Conservation (phyloP, 768 basidiomycete species). For the Pleurotus giganteus region DNA sequence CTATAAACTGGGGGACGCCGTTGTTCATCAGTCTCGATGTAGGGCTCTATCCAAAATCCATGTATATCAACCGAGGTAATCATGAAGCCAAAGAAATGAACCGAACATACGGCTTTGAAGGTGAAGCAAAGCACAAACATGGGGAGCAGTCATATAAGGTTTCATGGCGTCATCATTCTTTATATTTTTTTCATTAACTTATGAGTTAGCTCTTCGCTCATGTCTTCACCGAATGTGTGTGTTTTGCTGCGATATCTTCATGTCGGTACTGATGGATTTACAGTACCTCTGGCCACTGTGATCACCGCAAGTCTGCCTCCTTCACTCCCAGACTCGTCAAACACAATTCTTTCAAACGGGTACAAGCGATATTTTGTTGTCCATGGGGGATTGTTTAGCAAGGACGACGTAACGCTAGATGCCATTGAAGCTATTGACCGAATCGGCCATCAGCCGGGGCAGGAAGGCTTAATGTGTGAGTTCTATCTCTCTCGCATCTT, state of each 20-base stretch:
- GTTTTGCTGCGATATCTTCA: not conserved
- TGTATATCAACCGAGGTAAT: constrained; percentile 96
- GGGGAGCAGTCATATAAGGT: constrained; percentile 95
- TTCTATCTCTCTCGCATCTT: constrained; percentile 18
- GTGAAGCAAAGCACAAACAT: constrained; percentile 95
- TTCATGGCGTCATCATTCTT: not conserved
- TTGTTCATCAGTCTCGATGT: constrained; percentile 10
- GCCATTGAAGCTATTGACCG: constrained; percentile 88
- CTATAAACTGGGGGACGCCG: too few species aligned
- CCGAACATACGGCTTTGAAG: constrained; percentile 88
- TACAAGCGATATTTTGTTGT: constrained; percentile 90
- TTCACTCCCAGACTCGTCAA: constrained; percentile 31
- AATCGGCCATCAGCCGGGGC: constrained; percentile 87
- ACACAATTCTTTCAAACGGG: constrained; percentile 79
- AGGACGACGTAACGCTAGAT: constrained; percentile 91
- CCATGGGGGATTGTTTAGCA: constrained; percentile 95
- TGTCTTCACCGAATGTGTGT: constrained; percentile 85
- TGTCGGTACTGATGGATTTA: constrained; percentile 4
- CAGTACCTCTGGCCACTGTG: constrained; percentile 90
- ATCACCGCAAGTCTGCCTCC: constrained; percentile 71
- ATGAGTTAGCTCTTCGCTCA: constrained; percentile 78
- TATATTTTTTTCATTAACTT: constrained; percentile 1
- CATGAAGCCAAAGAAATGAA: constrained; percentile 99
- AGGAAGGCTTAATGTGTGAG: constrained; percentile 94
- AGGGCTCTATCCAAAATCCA: constrained; percentile 90